Conservation (phyloP, 164 flowering plant species). For the Brasenia schreberi region DNA sequence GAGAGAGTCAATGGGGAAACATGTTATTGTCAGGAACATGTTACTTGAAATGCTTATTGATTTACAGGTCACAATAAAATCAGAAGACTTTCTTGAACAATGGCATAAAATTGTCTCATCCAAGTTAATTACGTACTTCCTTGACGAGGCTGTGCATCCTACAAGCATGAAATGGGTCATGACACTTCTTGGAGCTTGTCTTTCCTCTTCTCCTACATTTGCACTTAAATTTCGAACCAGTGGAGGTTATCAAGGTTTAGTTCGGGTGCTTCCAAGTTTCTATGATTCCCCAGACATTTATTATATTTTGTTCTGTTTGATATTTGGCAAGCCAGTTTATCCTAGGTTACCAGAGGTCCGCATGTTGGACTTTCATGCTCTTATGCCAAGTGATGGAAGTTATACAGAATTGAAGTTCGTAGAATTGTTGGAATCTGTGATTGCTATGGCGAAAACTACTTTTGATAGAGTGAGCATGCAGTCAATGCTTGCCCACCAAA, state of each 20-base stretch:
- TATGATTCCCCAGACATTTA: constrained; percentile 98
- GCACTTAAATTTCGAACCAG: constrained; percentile 78
- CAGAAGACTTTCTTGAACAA: constrained; percentile 89
- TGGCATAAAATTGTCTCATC: constrained; percentile 98
- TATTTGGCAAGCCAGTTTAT: constrained; percentile 94
- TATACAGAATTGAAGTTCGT: constrained; percentile 70
- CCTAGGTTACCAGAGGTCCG: constrained; percentile 99
- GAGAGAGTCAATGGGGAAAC: constrained; percentile 96
- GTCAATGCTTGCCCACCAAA: constrained; percentile 78
- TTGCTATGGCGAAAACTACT: constrained; percentile 91
- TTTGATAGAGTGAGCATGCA: constrained; percentile 82
- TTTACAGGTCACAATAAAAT: constrained; percentile 76
- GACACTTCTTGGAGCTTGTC: constrained; percentile 97
- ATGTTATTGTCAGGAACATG: constrained; percentile 96
- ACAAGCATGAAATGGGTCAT: constrained; percentile 99
- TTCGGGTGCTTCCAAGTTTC: constrained; percentile 79
- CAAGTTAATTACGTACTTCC: constrained; percentile 84
- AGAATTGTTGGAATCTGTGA: constrained; percentile 78
- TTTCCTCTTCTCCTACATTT: constrained; percentile 89
- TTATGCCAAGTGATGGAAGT: constrained; percentile 79
- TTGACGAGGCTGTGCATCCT: constrained; percentile 98
- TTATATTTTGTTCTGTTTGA: constrained; percentile 82
- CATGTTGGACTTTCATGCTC: constrained; percentile 95
- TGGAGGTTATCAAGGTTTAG: constrained; percentile 89
- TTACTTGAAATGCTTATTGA: constrained; percentile 96